These are phyloP conservation scores for Stevia rebaudiana DNA, from an alignment of 140 eudicot species.

Conservation along the genomic window DNA sequence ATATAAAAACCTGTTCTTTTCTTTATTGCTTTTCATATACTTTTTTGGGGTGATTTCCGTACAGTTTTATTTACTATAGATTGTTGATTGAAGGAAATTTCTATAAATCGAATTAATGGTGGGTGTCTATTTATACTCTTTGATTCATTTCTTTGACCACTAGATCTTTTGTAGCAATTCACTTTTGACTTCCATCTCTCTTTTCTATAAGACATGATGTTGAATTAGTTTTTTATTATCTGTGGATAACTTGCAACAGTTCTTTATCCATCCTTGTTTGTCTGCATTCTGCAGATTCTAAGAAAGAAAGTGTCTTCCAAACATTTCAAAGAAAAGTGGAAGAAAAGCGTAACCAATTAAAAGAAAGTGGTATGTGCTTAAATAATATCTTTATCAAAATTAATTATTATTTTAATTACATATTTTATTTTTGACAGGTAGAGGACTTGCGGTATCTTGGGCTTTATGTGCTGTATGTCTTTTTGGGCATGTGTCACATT, in stretches of 20 bases:
- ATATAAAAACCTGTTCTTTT: not conserved
- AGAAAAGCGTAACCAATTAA: constrained; percentile 59
- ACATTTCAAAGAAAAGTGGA: constrained; percentile 77
- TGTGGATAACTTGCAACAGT: not conserved
- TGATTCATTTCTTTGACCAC: constrained; percentile 11
- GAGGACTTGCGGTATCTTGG: constrained; percentile 97
- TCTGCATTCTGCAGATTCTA: constrained; percentile 46
- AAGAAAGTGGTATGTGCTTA: constrained; percentile 66
- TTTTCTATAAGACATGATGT: constrained; percentile 2
- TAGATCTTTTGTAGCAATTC: not conserved
- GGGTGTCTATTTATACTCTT: not conserved
- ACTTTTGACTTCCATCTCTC: not conserved
- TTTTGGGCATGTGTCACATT: constrained; percentile 90
- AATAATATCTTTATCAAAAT: not conserved
- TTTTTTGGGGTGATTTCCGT: not conserved
- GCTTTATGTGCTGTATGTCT: constrained; percentile 96
- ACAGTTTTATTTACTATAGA: not conserved
- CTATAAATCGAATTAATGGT: not conserved
- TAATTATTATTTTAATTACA: not conserved
- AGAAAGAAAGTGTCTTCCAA: constrained; percentile 59
- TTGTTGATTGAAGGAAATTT: constrained; percentile 11
- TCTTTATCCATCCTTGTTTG: constrained; percentile 9
- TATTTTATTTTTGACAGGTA: constrained; percentile 45
- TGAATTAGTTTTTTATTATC: constrained; percentile 1
- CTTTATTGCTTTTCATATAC: constrained; percentile 1